A percentile compares a stretch with the other conserved stretches of the same genome.
Evolutionary conservation across 352 stramenopile species (phyloP).

Genomic region (Phytophthora chlamydospora): DNA sequence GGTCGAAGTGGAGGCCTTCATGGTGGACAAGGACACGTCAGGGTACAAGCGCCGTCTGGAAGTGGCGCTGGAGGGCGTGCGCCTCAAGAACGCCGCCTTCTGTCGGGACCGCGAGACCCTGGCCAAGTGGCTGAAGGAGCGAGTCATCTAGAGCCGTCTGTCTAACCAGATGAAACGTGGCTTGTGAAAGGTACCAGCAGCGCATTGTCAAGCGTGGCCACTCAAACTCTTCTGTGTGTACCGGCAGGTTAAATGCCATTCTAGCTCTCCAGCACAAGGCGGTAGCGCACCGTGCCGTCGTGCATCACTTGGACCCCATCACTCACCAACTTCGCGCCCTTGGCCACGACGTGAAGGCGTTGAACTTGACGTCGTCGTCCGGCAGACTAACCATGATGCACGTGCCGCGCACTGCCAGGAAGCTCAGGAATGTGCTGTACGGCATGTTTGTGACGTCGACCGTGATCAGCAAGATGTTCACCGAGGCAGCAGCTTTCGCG

Average conservation of each 20-base stretch:
- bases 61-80: constrained; percentile 61
- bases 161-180: too few species aligned
- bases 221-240: background rate
- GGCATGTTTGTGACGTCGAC: constrained; percentile 53
- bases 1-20: constrained; percentile 61
- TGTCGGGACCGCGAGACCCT: constrained; percentile 59
- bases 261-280: constrained; percentile 19
- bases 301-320: constrained; percentile 46
- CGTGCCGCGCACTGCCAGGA: constrained; percentile 37
- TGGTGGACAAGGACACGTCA: constrained; percentile 58
- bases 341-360: constrained; percentile 48
- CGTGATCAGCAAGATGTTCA: constrained; percentile 78
- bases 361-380: constrained; percentile 57
- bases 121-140: constrained; percentile 61
- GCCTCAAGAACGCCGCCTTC: constrained; percentile 56
- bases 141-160: constrained; percentile 16
- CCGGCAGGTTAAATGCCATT: background rate
- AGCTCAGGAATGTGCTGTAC: constrained; percentile 49
- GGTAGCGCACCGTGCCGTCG: constrained; percentile 45
- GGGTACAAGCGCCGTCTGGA: constrained; percentile 63
- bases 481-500: constrained; percentile 19
- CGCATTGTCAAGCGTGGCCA: background rate
- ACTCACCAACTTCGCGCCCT: constrained; percentile 49
- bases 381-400: constrained; percentile 65
- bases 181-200: background rate